Base-by-base conservation (phyloP, 2,329 filamentous ascomycete species). In the Alternaria sp. region DNA sequence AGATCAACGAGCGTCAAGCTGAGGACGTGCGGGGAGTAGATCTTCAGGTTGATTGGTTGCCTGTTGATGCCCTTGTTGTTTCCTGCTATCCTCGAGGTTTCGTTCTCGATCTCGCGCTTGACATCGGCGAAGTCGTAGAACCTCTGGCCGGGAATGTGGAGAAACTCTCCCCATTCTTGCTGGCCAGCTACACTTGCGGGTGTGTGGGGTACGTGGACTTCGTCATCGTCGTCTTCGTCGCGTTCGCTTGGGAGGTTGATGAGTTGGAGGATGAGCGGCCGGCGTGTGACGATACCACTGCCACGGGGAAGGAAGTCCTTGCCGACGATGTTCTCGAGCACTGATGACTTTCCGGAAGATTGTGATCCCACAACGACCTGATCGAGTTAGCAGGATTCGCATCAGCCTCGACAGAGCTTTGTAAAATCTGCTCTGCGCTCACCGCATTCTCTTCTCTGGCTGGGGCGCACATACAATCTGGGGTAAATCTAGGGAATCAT, bases 11-110 rank as follows among this genome's bases (percentile, higher is more conserved):
- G 84, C 3, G 95, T 99, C 81, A 99, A 85, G 81, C 96, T 99
- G 63, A 99, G 87, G 62, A 99, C 95, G 79, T 97, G 91, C 25
- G 95, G 94, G 46, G 95, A 98, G 83, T 97, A 99, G 66, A 99
- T 95, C 79, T 98, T 98, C 69, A 99, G 87, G 81, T 99, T 98
- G 80, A 99, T 99, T 61, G 95, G 93, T 78, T 97, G 92, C 66
- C 95, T 87, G 80, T 97, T 97, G 83, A 99, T 99, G 74, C 95
- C 95, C 82, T 98, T 98, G 84, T 99, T 99, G 82, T 88, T 96
- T 73, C 95, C 95, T 60, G 92, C 92, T 83, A 99, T 97, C 73
- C 95, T 89, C 60, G 93, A 89, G 20, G 96, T 99, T 83, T 99
- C 95, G 66, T 92, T 94, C 83, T 98, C 95, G 73, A 99, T 98